Percentiles rank a stretch among this genome's conserved stretches.
Evolutionary conservation across 2,329 filamentous ascomycete genomes (phyloP).

Genomic region (Celoporthe dispersa): DNA sequence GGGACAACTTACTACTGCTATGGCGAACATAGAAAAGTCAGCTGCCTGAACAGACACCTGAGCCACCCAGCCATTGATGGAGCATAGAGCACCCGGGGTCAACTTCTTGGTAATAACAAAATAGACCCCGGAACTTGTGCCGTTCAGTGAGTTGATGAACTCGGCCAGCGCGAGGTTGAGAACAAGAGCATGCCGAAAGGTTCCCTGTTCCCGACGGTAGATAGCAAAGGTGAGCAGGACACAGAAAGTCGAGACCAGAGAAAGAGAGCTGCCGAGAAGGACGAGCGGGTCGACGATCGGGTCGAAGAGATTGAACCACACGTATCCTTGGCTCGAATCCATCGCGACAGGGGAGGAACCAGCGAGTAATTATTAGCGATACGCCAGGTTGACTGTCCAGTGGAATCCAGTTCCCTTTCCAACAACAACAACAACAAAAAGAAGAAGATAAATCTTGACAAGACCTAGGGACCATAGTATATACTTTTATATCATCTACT

Average conservation of each 20-base stretch:
- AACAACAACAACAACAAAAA: neutral
- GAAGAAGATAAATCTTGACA: neutral
- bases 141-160: conserved; percentile 47
- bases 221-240: conserved; percentile 14
- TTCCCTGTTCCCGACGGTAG: conserved; percentile 7
- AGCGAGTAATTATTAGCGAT: neutral
- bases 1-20: conserved; percentile 41
- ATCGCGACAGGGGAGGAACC: neutral
- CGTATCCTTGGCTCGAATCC: neutral
- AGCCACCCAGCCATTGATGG: conserved; percentile 48
- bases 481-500: conserved; percentile 2
- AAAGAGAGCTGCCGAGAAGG: conserved; percentile 11
- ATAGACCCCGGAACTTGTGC: conserved; percentile 45
- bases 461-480: neutral
- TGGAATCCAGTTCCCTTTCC: conserved; percentile 11
- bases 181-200: conserved; percentile 10
- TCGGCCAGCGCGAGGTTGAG: conserved; percentile 33
- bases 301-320: conserved; percentile 13
- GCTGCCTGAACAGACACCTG: conserved; percentile 51
- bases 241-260: neutral
- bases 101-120: conserved; percentile 38
- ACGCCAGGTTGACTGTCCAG: conserved; percentile 3
- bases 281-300: conserved; percentile 15
- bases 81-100: conserved; percentile 40
- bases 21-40: conserved; percentile 50